Conservation (phyloP, 495 filamentous ascomycete genomes). For the Eremomyces bilateralis region DNA sequence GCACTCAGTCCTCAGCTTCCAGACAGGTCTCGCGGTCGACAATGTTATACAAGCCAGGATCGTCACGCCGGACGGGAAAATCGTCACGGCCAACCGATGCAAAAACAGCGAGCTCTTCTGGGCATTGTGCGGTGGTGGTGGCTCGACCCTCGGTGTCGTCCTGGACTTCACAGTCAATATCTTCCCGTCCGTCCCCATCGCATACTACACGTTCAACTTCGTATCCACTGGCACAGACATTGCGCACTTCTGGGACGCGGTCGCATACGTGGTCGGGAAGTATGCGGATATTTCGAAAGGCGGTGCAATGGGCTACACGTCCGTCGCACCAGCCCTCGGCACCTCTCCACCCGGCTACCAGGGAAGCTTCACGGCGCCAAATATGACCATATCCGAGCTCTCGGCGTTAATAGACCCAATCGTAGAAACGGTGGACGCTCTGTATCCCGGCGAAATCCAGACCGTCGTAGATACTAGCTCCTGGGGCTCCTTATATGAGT, state of each 20-base stretch:
- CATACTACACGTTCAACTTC: background rate
- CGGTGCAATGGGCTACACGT: background rate
- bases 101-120: conserved; percentile 3
- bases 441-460: background rate
- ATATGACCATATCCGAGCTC: background rate
- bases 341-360: background rate
- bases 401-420: background rate
- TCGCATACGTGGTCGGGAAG: background rate
- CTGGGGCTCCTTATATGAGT: background rate
- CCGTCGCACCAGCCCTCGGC: background rate
- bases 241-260: background rate
- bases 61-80: background rate
- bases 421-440: background rate
- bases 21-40: conserved; percentile 1
- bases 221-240: background rate
- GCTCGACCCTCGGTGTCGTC: background rate
- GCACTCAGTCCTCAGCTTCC: background rate
- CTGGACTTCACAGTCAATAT: background rate
- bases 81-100: background rate
- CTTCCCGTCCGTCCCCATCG: background rate
- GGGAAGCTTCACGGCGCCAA: background rate
- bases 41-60: background rate
- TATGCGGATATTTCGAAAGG: background rate
- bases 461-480: background rate
- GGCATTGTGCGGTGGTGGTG: conserved; percentile 2